These are phyloP conservation scores for Rhizophagus sp. DNA, from an alignment of 192 early-diverging fungal genomes.

Conservation along the genomic window DNA sequence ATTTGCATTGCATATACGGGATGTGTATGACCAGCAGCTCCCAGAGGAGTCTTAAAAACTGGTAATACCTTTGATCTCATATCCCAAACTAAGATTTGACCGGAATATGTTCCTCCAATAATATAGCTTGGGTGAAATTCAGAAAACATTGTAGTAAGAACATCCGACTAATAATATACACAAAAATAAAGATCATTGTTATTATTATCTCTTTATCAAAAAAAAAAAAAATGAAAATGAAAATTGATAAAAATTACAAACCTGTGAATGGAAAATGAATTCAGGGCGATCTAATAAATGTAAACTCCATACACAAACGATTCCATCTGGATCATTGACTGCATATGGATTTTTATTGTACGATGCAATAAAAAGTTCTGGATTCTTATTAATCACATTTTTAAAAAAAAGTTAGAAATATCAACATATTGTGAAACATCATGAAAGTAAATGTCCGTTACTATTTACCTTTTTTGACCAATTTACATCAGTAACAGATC, in stretches of 20 bases:
- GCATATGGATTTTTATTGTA: slow-evolving; percentile 91
- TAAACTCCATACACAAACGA: slow-evolving; percentile 94
- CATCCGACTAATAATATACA: slow-evolving; percentile 64
- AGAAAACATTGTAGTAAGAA: slow-evolving; percentile 85
- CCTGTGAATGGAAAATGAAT: slow-evolving; percentile 91
- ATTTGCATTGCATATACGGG: slow-evolving; percentile 91
- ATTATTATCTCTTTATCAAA: neutral
- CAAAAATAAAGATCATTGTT: neutral
- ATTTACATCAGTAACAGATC: slow-evolving; percentile 88
- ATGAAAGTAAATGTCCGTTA: neutral
- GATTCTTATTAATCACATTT: slow-evolving; percentile 52
- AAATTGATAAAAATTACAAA: slow-evolving; percentile 24
- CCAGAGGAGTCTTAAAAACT: slow-evolving; percentile 91
- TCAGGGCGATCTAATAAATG: slow-evolving; percentile 90
- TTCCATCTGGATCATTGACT: slow-evolving; percentile 89
- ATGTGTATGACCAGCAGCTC: slow-evolving; percentile 92
- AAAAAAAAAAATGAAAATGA: neutral
- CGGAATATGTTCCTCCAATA: slow-evolving; percentile 96
- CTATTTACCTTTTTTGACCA: slow-evolving; percentile 83
- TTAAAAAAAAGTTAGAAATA: neutral
- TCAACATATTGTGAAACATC: neutral
- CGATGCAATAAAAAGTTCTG: slow-evolving; percentile 84
- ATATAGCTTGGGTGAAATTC: slow-evolving; percentile 93
- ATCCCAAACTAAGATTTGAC: slow-evolving; percentile 98
- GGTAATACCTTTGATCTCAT: slow-evolving; percentile 86